Base-by-base conservation (phyloP, 1,284 basidiomycete genomes). In the Trichosporon sp. region DNA sequence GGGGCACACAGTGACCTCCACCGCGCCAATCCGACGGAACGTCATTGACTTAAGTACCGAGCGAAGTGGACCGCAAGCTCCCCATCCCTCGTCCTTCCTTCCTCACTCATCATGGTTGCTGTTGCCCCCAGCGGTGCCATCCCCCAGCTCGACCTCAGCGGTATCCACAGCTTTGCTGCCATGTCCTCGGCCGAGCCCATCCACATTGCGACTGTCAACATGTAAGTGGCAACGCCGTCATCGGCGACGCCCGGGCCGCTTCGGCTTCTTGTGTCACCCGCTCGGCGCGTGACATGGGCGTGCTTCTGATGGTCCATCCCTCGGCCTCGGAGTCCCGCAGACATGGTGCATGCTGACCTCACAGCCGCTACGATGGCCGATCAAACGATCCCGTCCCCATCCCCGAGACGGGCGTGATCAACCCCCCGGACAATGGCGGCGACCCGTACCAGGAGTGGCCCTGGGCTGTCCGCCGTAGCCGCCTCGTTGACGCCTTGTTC, bases 181-280 rank as follows among this genome's bases (percentile, higher is more conserved):
- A 9, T 66, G 27, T 58, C 68, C 21, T 34, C 58, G 18, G 11
- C 62, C 2, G 8, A 51, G 0, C 42, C 65, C 32, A 74, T 77
- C 67, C 71, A 73, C 65, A 72, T 82, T 15, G 79, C 77, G 29
- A 80, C 80, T 1, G 71, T 79, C 9, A 82, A 82, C 71, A 75
- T 81, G 81, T 82, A 62, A 73, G 79, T 73, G 11, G 13, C 18
- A 6, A 25, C 15, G 9, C 11, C 4, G 47, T 2, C 9, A 13
- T 3, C 21, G 1, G 11, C 5, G 3, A 2, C 21, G 21, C 5
- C 7, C 34, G 13, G 23, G 15, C n/a, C 15, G 6, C 15, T 11
- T 27, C 5, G 7, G 12, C 32, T 5, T 38, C 1, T 23, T 27
- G 25, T n/a, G 5, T 60, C 53, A 11, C 5, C 62, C 21, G 7